Conservation (phyloP, 306 rosid genomes). For the Trifolium fragiferum region DNA sequence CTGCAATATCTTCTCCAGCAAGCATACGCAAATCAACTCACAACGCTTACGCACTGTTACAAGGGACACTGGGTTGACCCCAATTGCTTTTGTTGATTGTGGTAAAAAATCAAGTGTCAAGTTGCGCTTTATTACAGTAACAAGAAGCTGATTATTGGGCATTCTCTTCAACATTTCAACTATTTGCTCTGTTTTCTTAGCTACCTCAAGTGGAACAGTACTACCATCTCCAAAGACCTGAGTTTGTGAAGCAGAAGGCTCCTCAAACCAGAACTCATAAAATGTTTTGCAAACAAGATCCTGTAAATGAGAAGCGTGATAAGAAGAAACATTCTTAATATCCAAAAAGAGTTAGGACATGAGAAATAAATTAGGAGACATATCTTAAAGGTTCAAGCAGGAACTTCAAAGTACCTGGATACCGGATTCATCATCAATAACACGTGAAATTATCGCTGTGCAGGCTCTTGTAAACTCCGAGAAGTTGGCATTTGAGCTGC, state of each 20-base stretch:
- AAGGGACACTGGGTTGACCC: slow-evolving; percentile 79
- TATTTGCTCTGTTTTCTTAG: slow-evolving; percentile 89
- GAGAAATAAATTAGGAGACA: slow-evolving; percentile 5
- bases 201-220: slow-evolving; percentile 87
- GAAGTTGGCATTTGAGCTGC: slow-evolving; percentile 79
- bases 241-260: slow-evolving; percentile 73
- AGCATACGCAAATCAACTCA: slow-evolving; percentile 97
- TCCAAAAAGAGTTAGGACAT: slow-evolving; percentile 4
- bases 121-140: slow-evolving; percentile 84
- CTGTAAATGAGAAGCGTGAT: slow-evolving; percentile 51
- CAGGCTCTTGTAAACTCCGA: slow-evolving; percentile 88
- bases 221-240: slow-evolving; percentile 83
- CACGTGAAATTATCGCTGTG: slow-evolving; percentile 89
- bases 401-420: slow-evolving; percentile 74
- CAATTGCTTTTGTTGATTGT: slow-evolving; percentile 86
- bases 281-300: slow-evolving; percentile 99
- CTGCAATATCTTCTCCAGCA: slow-evolving; percentile 93
- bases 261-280: slow-evolving; percentile 99
- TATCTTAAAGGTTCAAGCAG: slow-evolving; percentile 14
- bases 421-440: slow-evolving; percentile 87
- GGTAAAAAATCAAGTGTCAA: slow-evolving; percentile 97
- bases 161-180: slow-evolving; percentile 86
- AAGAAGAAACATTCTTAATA: slow-evolving; percentile 16
- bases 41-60: slow-evolving; percentile 91
- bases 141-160: slow-evolving; percentile 89